These are phyloP conservation scores for Papilionanthe hybrid DNA, from an alignment of 116 monocot genomes.

Conservation along the genomic window DNA sequence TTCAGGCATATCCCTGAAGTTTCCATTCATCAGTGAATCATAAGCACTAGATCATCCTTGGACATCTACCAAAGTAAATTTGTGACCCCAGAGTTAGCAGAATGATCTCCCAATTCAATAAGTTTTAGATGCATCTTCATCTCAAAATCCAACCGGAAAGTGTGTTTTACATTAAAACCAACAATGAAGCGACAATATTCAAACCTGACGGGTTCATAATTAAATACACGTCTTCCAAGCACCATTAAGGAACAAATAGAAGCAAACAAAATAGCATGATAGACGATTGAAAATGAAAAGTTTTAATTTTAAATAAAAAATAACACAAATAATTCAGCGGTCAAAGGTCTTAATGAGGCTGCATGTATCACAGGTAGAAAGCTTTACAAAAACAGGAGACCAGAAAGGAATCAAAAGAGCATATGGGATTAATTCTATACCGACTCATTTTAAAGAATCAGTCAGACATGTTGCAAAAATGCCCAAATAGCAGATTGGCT, in stretches of 20 bases:
- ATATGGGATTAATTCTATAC: neutral
- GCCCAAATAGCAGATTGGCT: too few species aligned
- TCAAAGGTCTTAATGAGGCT: too few species aligned
- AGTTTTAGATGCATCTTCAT: neutral
- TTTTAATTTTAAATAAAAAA: neutral
- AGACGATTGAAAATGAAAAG: neutral
- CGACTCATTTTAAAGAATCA: too few species aligned
- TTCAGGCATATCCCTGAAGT: too few species aligned
- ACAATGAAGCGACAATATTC: neutral
- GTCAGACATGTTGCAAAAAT: too few species aligned
- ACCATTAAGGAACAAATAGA: constrained; percentile 1
- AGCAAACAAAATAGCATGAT: neutral
- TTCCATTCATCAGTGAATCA: too few species aligned
- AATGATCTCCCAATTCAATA: too few species aligned
- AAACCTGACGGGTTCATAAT: neutral
- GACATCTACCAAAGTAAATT: too few species aligned
- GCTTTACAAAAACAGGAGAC: neutral
- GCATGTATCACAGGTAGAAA: neutral
- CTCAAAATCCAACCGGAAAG: neutral
- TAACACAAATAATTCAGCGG: too few species aligned
- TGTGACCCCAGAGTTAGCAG: too few species aligned
- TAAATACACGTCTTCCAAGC: neutral
- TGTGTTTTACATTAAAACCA: neutral
- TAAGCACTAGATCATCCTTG: too few species aligned
- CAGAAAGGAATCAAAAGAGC: neutral